Percentiles rank a stretch among this genome's conserved stretches.
Conservation (phyloP, 371 early-diverging fungal species). For the Lichtheimia corymbifera region DNA sequence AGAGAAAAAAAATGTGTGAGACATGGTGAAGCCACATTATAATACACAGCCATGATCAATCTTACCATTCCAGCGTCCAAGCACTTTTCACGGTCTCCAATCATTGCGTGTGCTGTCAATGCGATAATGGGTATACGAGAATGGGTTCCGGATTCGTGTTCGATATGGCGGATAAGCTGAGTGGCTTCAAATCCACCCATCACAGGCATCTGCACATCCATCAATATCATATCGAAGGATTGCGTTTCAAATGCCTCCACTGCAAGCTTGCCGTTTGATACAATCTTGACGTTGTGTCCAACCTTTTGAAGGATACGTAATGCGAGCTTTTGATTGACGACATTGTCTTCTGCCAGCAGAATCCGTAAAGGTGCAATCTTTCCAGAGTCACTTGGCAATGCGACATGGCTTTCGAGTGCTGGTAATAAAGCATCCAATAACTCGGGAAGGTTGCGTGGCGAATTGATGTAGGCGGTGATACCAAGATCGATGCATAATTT, state of each 20-base stretch:
- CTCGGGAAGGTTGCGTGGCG: slow-evolving; percentile 57
- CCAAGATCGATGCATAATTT: slow-evolving; percentile 66
- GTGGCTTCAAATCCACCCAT: slow-evolving; percentile 81
- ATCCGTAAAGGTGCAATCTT: slow-evolving; percentile 62
- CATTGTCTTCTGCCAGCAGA: slow-evolving; percentile 79
- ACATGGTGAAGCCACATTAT: background rate
- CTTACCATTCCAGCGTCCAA: slow-evolving; percentile 63
- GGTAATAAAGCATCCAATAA: slow-evolving; percentile 66
- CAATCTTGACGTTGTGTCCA: slow-evolving; percentile 71
- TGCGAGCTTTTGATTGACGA: slow-evolving; percentile 80
- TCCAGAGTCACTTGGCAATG: slow-evolving; percentile 54
- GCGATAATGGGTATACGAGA: slow-evolving; percentile 74
- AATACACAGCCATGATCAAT: too few species aligned
- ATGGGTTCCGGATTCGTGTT: slow-evolving; percentile 45
- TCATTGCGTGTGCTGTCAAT: slow-evolving; percentile 77
- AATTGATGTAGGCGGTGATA: slow-evolving; percentile 65
- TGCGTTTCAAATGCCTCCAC: slow-evolving; percentile 65
- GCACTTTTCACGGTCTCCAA: slow-evolving; percentile 75
- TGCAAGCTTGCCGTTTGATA: slow-evolving; percentile 71
- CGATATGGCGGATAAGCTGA: slow-evolving; percentile 63
- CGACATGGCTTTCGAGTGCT: slow-evolving; percentile 66
- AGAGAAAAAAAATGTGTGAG: background rate
- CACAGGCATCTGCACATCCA: slow-evolving; percentile 80
- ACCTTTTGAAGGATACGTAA: slow-evolving; percentile 72
- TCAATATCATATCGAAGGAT: slow-evolving; percentile 68